Conservation (phyloP, 345 rosid genomes). For the Kernera saxatilis region DNA sequence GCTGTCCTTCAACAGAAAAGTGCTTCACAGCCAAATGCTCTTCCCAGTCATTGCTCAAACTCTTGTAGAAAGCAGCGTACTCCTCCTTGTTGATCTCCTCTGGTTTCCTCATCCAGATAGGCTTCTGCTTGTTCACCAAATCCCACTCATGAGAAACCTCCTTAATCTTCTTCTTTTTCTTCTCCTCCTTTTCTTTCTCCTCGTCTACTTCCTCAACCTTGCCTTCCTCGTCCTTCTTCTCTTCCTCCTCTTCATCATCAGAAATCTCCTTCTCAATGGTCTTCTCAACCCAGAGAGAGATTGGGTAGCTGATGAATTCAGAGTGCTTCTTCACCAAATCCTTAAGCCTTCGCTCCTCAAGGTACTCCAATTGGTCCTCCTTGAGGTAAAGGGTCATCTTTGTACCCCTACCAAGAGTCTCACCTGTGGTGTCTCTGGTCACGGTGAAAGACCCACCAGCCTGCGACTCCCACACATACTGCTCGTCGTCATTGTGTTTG, state of each 20-base stretch:
- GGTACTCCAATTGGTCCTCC: slow-evolving; percentile 87
- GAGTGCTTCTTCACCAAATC: slow-evolving; percentile 90
- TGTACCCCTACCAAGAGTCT: slow-evolving; percentile 72
- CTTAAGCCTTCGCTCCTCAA: slow-evolving; percentile 82
- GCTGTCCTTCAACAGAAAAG: slow-evolving; percentile 92
- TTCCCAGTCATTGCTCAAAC: slow-evolving; percentile 91
- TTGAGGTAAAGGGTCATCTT: slow-evolving; percentile 70
- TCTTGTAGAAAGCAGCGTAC: slow-evolving; percentile 90
- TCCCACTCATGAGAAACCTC: slow-evolving; percentile 88
- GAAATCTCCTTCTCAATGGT: slow-evolving; percentile 82
- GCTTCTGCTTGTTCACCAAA: slow-evolving; percentile 87
- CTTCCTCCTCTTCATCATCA: slow-evolving; percentile 86
- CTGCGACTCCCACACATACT: slow-evolving; percentile 89
- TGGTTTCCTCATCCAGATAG: slow-evolving; percentile 95
- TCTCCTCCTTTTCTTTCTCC: slow-evolving; percentile 65
- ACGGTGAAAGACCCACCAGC: slow-evolving; percentile 92
- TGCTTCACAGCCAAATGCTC: slow-evolving; percentile 89
- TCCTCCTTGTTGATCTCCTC: slow-evolving; percentile 91
- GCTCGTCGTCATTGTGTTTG: slow-evolving; percentile 87
- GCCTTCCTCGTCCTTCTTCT: slow-evolving; percentile 80
- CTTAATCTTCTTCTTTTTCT: slow-evolving; percentile 89
- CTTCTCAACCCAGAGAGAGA: slow-evolving; percentile 85
- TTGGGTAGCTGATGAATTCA: slow-evolving; percentile 88
- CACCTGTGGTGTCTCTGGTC: slow-evolving; percentile 67
- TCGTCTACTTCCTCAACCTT: slow-evolving; percentile 80